A percentile compares a stretch with the other conserved stretches of the same genome.
Evolutionary conservation across 1,139 yeast species (phyloP).

Genomic region (Blastobotrys arbuscula): DNA sequence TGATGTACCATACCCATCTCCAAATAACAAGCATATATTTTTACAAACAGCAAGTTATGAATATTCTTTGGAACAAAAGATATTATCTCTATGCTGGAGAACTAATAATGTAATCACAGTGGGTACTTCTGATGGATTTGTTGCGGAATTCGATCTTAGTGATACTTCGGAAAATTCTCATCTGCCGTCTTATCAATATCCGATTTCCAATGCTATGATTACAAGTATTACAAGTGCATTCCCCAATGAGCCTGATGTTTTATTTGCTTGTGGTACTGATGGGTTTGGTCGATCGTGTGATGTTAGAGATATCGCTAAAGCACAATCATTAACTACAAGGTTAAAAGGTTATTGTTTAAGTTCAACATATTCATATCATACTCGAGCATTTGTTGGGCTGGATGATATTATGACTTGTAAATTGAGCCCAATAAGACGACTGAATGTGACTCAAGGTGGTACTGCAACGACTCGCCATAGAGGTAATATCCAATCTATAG

Average conservation of each 20-base stretch:
- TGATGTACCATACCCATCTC: constrained; percentile 26
- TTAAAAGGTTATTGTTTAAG: constrained; percentile 32
- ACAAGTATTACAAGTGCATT: constrained; percentile 41
- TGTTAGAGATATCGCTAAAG: constrained; percentile 39
- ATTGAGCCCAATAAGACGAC: constrained; percentile 34
- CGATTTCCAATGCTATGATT: constrained; percentile 49
- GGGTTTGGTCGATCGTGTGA: constrained; percentile 41
- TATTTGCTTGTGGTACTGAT: constrained; percentile 47
- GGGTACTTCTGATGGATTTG: constrained; percentile 61
- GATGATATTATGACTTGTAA: constrained; percentile 41
- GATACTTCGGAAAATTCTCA: constrained; percentile 16
- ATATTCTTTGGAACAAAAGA: constrained; percentile 30
- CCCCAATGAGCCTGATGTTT: constrained; percentile 38
- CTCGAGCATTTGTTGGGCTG: constrained; percentile 37
- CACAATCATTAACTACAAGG: constrained; percentile 34
- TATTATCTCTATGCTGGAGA: constrained; percentile 53
- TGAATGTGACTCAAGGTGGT: constrained; percentile 33
- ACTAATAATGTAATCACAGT: constrained; percentile 47
- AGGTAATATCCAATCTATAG: constrained; percentile 38
- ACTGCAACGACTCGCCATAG: constrained; percentile 37
- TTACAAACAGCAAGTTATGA: constrained; percentile 33
- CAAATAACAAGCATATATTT: constrained; percentile 22
- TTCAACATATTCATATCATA: constrained; percentile 36
- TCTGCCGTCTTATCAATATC: constrained; percentile 45
- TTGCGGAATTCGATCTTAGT: constrained; percentile 55